Conservation (phyloP, 352 stramenopile genomes). For the Phytopythium oedochilum region DNA sequence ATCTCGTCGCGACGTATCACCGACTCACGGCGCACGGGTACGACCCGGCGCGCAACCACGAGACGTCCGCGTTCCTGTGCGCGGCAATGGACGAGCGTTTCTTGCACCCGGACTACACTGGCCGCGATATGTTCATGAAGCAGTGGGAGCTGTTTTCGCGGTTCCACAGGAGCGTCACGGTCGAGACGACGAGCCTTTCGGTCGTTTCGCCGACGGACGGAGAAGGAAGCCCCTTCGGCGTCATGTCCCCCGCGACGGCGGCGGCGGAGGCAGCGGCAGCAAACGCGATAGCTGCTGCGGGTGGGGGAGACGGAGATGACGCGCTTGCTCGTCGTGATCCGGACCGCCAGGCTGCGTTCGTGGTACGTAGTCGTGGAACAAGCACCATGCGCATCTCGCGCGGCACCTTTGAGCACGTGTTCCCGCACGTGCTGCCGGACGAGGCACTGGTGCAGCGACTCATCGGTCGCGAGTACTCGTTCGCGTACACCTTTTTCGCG, state of each 20-base stretch:
- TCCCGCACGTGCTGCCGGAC: conserved; percentile 35
- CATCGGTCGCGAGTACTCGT: conserved; percentile 37
- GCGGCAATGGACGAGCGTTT: conserved; percentile 20
- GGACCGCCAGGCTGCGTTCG: conserved; percentile 21
- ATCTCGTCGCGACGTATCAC: conserved; percentile 33
- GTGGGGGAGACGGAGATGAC: conserved; percentile 2
- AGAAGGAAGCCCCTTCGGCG: background rate
- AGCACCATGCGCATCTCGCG: conserved; percentile 35
- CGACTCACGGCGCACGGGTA: conserved; percentile 23
- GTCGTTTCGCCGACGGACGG: conserved; percentile 8
- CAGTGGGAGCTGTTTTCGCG: conserved; percentile 38
- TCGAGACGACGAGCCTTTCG: conserved; percentile 12
- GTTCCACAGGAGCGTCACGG: conserved; percentile 23
- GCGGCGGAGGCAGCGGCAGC: background rate
- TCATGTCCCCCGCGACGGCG: conserved; percentile 3
- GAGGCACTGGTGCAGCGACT: conserved; percentile 40
- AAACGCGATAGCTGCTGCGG: background rate
- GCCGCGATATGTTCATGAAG: conserved; percentile 25
- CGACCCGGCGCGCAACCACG: background rate
- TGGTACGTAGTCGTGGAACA: conserved; percentile 24
- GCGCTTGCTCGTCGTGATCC: conserved; percentile 1
- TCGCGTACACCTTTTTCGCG: conserved; percentile 31
- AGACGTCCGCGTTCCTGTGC: conserved; percentile 19
- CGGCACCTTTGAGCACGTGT: conserved; percentile 35
- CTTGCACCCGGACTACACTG: conserved; percentile 27